Conservation (phyloP, 2,329 filamentous ascomycete species). For the Fusarium sp. region DNA sequence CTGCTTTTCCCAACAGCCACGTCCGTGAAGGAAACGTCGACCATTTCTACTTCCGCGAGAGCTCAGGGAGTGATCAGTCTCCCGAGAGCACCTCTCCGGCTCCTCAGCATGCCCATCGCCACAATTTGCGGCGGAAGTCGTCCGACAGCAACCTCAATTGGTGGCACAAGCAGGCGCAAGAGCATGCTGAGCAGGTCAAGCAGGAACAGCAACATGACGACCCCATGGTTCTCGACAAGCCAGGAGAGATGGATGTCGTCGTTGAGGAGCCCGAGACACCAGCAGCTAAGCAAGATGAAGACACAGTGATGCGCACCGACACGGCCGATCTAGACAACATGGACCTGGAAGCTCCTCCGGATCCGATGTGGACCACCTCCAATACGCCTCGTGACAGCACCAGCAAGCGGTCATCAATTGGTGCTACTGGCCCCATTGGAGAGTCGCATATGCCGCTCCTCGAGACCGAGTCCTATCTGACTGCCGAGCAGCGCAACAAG, state of each 20-base stretch:
- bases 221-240: constrained; percentile 45
- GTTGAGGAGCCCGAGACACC: constrained; percentile 36
- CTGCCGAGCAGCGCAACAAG: constrained; percentile 39
- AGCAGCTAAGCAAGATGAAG: constrained; percentile 30
- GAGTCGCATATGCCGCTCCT: constrained; percentile 43
- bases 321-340: constrained; percentile 57
- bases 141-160: constrained; percentile 73
- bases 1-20: constrained; percentile 79
- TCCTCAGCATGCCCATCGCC: constrained; percentile 45
- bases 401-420: constrained; percentile 46
- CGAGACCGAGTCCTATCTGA: constrained; percentile 37
- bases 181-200: constrained; percentile 75
- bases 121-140: constrained; percentile 63
- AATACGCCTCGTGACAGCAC: constrained; percentile 43
- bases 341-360: constrained; percentile 54
- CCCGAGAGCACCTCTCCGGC: constrained; percentile 52
- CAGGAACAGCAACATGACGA: constrained; percentile 55
- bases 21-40: constrained; percentile 75
- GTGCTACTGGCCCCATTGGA: constrained; percentile 41
- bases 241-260: constrained; percentile 38
- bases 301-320: constrained; percentile 51
- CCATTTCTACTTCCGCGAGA: constrained; percentile 75
- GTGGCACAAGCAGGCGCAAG: constrained; percentile 84
- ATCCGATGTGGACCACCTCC: constrained; percentile 57
- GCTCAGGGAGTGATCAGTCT: constrained; percentile 67